phyloP scores from a whole-genome alignment of 345 rosid genomes.

The Euphorbia peplus region DNA sequence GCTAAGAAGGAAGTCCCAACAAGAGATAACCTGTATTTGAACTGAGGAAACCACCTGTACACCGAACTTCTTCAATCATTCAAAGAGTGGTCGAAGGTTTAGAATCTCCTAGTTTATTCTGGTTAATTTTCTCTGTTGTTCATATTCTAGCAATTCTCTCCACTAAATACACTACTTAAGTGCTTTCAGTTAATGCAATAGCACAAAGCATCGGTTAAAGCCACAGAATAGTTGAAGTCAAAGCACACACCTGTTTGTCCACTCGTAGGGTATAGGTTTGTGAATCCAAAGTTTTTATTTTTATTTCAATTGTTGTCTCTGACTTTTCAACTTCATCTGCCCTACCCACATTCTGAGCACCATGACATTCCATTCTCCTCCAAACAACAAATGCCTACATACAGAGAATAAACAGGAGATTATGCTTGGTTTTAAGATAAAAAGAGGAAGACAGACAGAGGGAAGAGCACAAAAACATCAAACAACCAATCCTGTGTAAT shows the following conservation, averaged over 20 bases:
- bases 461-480: not conserved
- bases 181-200: not conserved
- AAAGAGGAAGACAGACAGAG: not conserved
- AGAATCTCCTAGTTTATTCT: not conserved
- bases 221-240: slow-evolving; percentile 2
- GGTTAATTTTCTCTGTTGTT: not conserved
- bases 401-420: not conserved
- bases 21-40: too few relatives aligned
- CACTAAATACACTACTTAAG: not conserved
- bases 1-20: not conserved
- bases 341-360: slow-evolving; percentile 32
- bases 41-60: not conserved
- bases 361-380: slow-evolving; percentile 50
- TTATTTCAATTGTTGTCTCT: slow-evolving; percentile 60
- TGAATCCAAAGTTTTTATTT: slow-evolving; percentile 69
- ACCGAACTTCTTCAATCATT: not conserved
- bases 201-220: not conserved
- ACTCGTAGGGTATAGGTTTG: slow-evolving; percentile 70
- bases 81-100: slow-evolving; percentile 1
- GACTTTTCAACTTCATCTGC: slow-evolving; percentile 40
- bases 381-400: slow-evolving; percentile 23
- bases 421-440: not conserved
- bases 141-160: not conserved
- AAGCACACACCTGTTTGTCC: slow-evolving; percentile 58
- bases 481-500: not conserved